Conservation (phyloP, 768 basidiomycete genomes). For the Phylloporus sp. region DNA sequence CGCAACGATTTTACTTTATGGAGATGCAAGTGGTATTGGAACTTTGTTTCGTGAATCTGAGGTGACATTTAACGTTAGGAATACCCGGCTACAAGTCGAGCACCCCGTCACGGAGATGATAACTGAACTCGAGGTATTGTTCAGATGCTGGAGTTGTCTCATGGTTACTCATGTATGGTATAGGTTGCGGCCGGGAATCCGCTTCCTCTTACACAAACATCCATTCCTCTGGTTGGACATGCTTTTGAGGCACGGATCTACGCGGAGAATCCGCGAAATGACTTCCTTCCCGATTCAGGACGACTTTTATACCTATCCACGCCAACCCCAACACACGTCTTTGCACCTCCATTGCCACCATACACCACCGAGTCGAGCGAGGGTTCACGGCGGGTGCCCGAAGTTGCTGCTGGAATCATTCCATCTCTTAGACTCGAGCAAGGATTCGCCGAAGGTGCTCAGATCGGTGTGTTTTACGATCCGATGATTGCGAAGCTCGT, state of each 20-base stretch:
- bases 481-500: slow-evolving; percentile 93
- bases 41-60: background rate
- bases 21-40: slow-evolving; percentile 62
- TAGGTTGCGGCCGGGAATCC: slow-evolving; percentile 87
- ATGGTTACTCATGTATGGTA: background rate
- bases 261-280: slow-evolving; percentile 90
- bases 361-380: slow-evolving; percentile 24
- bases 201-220: slow-evolving; percentile 70
- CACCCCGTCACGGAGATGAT: slow-evolving; percentile 96
- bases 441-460: slow-evolving; percentile 75
- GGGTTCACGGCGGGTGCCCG: slow-evolving; percentile 21
- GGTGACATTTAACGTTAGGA: slow-evolving; percentile 43
- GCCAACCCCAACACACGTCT: slow-evolving; percentile 66
- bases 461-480: slow-evolving; percentile 87
- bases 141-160: background rate
- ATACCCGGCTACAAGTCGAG: slow-evolving; percentile 82
- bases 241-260: slow-evolving; percentile 96
- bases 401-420: slow-evolving; percentile 28
- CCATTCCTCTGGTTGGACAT: slow-evolving; percentile 85
- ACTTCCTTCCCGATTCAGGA: slow-evolving; percentile 91
- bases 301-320: slow-evolving; percentile 76
- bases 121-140: slow-evolving; percentile 75
- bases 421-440: slow-evolving; percentile 84
- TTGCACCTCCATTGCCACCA: slow-evolving; percentile 47
- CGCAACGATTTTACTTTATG: slow-evolving; percentile 88